Conservation (phyloP, 805 yeast genomes). For the Vanderwaltozyma yarrowii region DNA sequence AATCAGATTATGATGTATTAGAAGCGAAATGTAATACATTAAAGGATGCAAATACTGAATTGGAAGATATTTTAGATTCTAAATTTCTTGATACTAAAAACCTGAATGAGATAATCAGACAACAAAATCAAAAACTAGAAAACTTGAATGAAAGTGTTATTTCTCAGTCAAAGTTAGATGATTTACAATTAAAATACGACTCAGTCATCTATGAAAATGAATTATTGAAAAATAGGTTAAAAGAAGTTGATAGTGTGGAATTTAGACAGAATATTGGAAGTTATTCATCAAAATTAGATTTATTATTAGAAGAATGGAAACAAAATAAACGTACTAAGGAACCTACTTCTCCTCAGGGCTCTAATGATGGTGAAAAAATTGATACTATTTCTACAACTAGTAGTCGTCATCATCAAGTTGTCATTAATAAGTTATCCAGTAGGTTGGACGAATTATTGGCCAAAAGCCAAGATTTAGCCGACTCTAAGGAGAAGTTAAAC, state of each 20-base stretch:
- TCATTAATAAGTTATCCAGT: slow-evolving; percentile 37
- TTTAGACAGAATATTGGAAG: slow-evolving; percentile 24
- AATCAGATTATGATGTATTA: slow-evolving; percentile 21
- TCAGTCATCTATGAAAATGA: slow-evolving; percentile 35
- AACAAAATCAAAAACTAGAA: slow-evolving; percentile 40
- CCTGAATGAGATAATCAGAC: slow-evolving; percentile 44
- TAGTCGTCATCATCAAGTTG: slow-evolving; percentile 16
- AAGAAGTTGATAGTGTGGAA: slow-evolving; percentile 22
- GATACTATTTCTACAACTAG: slow-evolving; percentile 1
- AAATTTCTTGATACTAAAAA: slow-evolving; percentile 43
- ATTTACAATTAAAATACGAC: slow-evolving; percentile 39
- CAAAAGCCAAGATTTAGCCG: slow-evolving; percentile 36
- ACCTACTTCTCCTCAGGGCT: too few relatives aligned
- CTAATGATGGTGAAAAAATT: background rate
- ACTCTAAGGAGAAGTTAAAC: slow-evolving; percentile 26
- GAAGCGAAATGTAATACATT: slow-evolving; percentile 37
- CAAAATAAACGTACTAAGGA: slow-evolving; percentile 6
- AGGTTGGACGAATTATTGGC: slow-evolving; percentile 47
- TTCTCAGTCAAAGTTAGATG: slow-evolving; percentile 37
- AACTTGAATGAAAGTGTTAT: slow-evolving; percentile 29
- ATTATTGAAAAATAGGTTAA: slow-evolving; percentile 31
- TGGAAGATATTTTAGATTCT: slow-evolving; percentile 44
- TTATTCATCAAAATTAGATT: slow-evolving; percentile 22
- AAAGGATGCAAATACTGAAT: slow-evolving; percentile 33
- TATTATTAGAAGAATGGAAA: slow-evolving; percentile 21